These are phyloP conservation scores for Priceomyces medius DNA, from an alignment of 805 yeast species.

Conservation along the genomic window DNA sequence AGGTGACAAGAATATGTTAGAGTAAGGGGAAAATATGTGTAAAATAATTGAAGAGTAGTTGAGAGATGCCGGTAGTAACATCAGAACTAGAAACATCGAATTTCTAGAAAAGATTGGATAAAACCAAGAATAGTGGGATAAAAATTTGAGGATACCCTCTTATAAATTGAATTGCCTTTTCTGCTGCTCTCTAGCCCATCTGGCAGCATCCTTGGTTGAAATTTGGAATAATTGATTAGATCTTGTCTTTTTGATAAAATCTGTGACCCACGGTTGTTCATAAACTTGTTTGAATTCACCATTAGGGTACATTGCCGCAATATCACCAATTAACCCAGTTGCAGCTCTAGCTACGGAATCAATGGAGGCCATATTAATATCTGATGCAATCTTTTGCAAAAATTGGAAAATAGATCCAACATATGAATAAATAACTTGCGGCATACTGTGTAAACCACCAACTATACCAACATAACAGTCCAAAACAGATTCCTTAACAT, in stretches of 20 bases:
- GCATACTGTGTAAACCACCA: constrained; percentile 75
- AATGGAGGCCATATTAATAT: constrained; percentile 55
- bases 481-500: constrained; percentile 81
- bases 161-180: constrained; percentile 35
- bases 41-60: background rate
- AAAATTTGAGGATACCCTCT: constrained; percentile 2
- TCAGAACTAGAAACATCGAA: too few relatives aligned
- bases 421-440: constrained; percentile 64
- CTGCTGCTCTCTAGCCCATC: constrained; percentile 94
- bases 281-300: constrained; percentile 71
- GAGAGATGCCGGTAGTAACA: too few relatives aligned
- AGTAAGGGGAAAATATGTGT: constrained; percentile 2
- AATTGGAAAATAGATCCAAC: constrained; percentile 71
- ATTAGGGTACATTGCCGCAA: constrained; percentile 79
- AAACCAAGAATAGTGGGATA: constrained; percentile 4
- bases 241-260: constrained; percentile 72
- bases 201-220: constrained; percentile 83
- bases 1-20: constrained; percentile 6
- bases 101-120: too few relatives aligned
- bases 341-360: constrained; percentile 80
- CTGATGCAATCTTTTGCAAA: constrained; percentile 57
- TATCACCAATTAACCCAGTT: constrained; percentile 89
- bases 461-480: constrained; percentile 96
- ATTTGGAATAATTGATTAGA: constrained; percentile 58
- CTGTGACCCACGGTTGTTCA: constrained; percentile 75